phyloP scores from a whole-genome alignment of 73 alveolate genomes.

The Tetrahymena borealis region DNA sequence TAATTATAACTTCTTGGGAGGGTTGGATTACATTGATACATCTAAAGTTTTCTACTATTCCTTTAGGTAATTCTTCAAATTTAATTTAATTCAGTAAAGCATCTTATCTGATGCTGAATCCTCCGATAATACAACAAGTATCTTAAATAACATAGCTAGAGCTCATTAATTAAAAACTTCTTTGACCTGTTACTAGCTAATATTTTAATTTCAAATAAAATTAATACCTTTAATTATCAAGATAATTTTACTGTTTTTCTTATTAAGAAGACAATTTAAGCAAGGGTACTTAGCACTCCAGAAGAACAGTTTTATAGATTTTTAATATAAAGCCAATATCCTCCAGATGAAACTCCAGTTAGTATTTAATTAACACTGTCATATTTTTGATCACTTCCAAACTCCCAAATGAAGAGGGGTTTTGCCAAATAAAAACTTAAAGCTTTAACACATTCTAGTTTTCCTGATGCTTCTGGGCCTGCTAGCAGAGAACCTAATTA shows the following conservation, averaged over 20 bases:
- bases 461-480: not conserved
- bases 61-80: not conserved
- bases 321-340: not conserved
- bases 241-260: not conserved
- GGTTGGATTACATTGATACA: not conserved
- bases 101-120: not conserved
- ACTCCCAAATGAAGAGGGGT: not conserved
- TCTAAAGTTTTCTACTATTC: not conserved
- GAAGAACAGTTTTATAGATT: not conserved
- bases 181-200: not conserved
- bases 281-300: not conserved
- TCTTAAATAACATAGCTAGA: not conserved
- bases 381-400: not conserved
- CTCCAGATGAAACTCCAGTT: not conserved
- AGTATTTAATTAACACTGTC: not conserved
- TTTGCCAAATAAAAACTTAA: not conserved
- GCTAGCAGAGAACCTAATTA: not conserved
- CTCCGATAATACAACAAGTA: not conserved
- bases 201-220: not conserved
- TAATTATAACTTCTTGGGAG: not conserved
- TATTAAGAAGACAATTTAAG: not conserved
- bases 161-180: not conserved
- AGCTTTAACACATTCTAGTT: not conserved
- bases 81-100: not conserved
- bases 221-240: not conserved